These are phyloP conservation scores for Rhodotorula sp. DNA, from an alignment of 1,284 basidiomycete genomes.

Conservation along the genomic window DNA sequence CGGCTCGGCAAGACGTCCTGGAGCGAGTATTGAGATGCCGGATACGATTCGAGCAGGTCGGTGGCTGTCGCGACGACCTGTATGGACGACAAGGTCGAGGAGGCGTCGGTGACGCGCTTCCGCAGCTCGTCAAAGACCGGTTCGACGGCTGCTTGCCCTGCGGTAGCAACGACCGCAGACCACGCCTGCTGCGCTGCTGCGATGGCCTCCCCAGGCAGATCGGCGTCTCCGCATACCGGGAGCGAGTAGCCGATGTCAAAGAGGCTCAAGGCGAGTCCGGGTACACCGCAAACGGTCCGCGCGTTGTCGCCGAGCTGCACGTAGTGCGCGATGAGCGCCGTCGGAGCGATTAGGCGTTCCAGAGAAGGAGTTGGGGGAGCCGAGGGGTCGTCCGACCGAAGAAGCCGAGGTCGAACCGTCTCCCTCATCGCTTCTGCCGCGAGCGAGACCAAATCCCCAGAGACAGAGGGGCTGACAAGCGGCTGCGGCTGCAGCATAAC, in stretches of 20 bases:
- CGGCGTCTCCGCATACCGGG: slow-evolving; percentile 1
- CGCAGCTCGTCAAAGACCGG: neutral
- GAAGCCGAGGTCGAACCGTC: neutral
- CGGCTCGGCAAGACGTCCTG: slow-evolving; percentile 6
- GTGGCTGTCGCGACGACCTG: slow-evolving; percentile 17
- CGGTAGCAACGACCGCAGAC: neutral
- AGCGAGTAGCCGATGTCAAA: slow-evolving; percentile 26
- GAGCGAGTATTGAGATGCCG: neutral
- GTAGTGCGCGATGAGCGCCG: slow-evolving; percentile 17
- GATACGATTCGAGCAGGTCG: neutral
- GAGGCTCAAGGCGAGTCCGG: neutral
- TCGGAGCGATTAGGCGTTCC: slow-evolving; percentile 10
- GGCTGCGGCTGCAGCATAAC: slow-evolving; percentile 25
- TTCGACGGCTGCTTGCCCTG: neutral
- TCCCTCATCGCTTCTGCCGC: slow-evolving; percentile 3
- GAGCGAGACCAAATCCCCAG: neutral
- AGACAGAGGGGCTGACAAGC: slow-evolving; percentile 1
- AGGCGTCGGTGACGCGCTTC: neutral
- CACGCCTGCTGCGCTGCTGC: slow-evolving; percentile 24
- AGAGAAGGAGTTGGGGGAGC: slow-evolving; percentile 1
- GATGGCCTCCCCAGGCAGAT: slow-evolving; percentile 16
- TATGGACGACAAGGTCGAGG: slow-evolving; percentile 2
- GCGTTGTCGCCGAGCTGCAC: neutral
- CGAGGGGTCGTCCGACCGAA: neutral
- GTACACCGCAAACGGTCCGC: neutral